These are phyloP conservation scores for Claviceps pusilla DNA, from an alignment of 2,329 filamentous ascomycete genomes.

Conservation along the genomic window DNA sequence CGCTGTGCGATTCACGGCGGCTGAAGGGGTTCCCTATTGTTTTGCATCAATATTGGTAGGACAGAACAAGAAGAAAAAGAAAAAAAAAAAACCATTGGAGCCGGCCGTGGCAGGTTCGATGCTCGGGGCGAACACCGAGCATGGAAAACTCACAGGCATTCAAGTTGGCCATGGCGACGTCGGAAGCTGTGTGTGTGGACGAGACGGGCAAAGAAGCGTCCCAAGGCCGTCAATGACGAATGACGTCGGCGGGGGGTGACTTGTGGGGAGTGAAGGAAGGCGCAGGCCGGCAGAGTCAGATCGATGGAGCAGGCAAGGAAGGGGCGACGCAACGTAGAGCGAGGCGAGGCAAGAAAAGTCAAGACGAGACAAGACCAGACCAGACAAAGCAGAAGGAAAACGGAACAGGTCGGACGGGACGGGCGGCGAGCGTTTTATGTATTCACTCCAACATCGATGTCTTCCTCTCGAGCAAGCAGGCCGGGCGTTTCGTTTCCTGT, in stretches of 20 bases:
- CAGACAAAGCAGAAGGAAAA: no score
- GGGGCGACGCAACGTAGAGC: background rate
- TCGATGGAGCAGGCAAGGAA: background rate
- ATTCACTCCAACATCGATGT: background rate
- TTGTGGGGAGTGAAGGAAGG: background rate
- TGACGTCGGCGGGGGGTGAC: background rate
- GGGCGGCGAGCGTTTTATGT: background rate
- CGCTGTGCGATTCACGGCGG: constrained; percentile 50
- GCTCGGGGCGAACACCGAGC: no score
- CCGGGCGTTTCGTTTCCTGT: no score
- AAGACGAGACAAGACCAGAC: background rate
- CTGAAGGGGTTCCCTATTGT: constrained; percentile 59
- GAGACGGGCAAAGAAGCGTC: no score
- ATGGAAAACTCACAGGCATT: background rate
- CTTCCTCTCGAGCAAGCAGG: background rate
- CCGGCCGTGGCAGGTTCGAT: no score
- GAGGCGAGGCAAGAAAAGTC: background rate
- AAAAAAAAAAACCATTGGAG: no score
- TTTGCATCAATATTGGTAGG: background rate
- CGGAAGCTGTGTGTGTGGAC: background rate
- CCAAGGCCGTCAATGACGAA: background rate
- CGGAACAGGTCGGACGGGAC: no score
- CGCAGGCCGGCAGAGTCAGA: background rate
- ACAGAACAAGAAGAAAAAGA: background rate
- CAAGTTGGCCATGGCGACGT: background rate